Percentiles rank a stretch among this genome's conserved stretches.
Conservation (phyloP, 805 yeast species). For the Saturnispora kantuleensis region DNA sequence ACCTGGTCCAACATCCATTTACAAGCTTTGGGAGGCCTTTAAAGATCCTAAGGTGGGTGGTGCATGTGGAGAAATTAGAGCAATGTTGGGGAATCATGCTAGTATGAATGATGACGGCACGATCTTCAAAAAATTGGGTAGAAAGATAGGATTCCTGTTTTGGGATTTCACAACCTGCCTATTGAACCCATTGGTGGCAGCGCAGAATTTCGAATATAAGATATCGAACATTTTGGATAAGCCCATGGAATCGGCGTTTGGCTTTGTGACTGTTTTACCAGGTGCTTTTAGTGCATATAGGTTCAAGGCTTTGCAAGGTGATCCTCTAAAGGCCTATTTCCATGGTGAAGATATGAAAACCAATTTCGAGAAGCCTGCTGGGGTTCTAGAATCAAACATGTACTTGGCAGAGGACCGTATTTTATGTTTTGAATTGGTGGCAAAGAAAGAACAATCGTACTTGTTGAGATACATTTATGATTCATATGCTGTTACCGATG, state of each 20-base stretch:
- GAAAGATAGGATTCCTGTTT: slow-evolving; percentile 37
- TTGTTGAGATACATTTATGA: slow-evolving; percentile 73
- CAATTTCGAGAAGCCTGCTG: slow-evolving; percentile 49
- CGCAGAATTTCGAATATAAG: slow-evolving; percentile 94
- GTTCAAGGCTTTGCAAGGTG: slow-evolving; percentile 67
- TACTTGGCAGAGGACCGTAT: slow-evolving; percentile 94
- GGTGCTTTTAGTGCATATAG: slow-evolving; percentile 96
- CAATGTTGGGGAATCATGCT: slow-evolving; percentile 36
- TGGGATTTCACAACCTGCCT: slow-evolving; percentile 35
- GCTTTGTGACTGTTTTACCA: slow-evolving; percentile 87
- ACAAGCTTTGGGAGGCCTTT: slow-evolving; percentile 83
- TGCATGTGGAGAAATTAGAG: slow-evolving; percentile 93
- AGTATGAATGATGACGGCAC: slow-evolving; percentile 25
- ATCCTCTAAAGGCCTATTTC: slow-evolving; percentile 80
- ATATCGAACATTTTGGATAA: slow-evolving; percentile 90
- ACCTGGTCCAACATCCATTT: slow-evolving; percentile 79
- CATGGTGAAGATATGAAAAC: slow-evolving; percentile 78
- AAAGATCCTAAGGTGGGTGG: slow-evolving; percentile 80
- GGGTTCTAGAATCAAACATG: slow-evolving; percentile 90
- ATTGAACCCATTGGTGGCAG: slow-evolving; percentile 80
- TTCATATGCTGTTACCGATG: slow-evolving; percentile 91
- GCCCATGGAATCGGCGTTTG: slow-evolving; percentile 89
- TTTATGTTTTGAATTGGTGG: slow-evolving; percentile 86
- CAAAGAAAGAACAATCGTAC: slow-evolving; percentile 64
- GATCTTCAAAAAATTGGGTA: slow-evolving; percentile 16